Evolutionary conservation across 2,329 filamentous ascomycete species (phyloP).

Genomic region (Ilyonectria robusta): DNA sequence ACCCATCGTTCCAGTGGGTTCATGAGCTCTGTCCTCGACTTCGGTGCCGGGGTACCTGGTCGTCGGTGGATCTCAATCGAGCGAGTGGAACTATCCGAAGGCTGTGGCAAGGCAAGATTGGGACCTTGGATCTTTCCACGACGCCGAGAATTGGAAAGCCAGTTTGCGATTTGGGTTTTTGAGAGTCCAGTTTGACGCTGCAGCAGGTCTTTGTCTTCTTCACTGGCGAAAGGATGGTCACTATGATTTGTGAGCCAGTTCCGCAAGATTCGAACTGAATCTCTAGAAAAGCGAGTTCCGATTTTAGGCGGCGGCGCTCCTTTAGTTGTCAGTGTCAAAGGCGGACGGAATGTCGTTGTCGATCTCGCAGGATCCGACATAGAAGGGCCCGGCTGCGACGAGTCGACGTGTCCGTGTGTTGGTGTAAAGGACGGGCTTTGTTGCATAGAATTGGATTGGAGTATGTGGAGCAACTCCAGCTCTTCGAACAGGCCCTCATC

Average conservation of each 20-base stretch:
- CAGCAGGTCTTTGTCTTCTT: constrained; percentile 82
- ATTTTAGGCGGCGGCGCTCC: constrained; percentile 37
- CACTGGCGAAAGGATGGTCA: constrained; percentile 84
- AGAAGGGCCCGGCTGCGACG: background rate
- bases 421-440: constrained; percentile 1
- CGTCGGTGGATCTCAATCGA: constrained; percentile 19
- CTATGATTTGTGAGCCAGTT: constrained; percentile 38
- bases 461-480: constrained; percentile 20
- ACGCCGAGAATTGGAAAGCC: constrained; percentile 87
- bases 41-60: constrained; percentile 8
- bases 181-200: constrained; percentile 80
- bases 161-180: constrained; percentile 85
- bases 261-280: constrained; percentile 33
- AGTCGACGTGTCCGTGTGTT: constrained; percentile 3
- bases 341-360: background rate
- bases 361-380: background rate
- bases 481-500: constrained; percentile 26
- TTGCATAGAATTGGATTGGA: constrained; percentile 6
- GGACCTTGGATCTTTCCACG: constrained; percentile 76
- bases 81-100: background rate
- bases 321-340: background rate
- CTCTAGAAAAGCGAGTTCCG: constrained; percentile 42
- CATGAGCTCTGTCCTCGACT: constrained; percentile 15
- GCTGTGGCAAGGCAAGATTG: background rate
- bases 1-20: constrained; percentile 47